Percentiles rank a stretch among this genome's conserved stretches.
Evolutionary conservation across 2,329 filamentous ascomycete genomes (phyloP).

Genomic region (Colletotrichum simmondsii): DNA sequence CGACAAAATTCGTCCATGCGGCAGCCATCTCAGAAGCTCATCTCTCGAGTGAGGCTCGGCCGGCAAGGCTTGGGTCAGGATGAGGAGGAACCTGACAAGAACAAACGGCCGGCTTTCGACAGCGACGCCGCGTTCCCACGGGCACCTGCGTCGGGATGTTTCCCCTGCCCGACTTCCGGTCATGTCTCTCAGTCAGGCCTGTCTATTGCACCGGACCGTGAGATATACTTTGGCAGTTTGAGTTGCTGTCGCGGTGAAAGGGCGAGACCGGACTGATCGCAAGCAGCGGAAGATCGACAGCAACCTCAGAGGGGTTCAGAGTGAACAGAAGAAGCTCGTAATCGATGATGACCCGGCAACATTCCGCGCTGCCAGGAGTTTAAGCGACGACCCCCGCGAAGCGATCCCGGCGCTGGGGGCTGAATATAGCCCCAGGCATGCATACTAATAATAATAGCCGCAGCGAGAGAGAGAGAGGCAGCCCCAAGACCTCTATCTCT

Average conservation of each 20-base stretch:
- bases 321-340: not conserved
- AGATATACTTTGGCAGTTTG: not conserved
- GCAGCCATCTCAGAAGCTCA: slow-evolving; percentile 2
- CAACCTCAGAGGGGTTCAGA: not conserved
- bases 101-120: not conserved
- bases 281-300: not conserved
- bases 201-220: not conserved
- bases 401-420: slow-evolving; percentile 1
- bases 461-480: not conserved
- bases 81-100: not conserved
- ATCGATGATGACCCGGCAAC: not conserved
- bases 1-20: not conserved
- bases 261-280: not conserved
- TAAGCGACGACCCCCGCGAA: not conserved
- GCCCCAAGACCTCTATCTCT: not conserved
- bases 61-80: not conserved
- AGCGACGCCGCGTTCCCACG: not conserved
- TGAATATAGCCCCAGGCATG: slow-evolving; percentile 11
- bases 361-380: not conserved
- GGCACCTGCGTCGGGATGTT: not conserved
- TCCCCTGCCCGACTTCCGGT: not conserved
- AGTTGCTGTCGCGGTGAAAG: not conserved
- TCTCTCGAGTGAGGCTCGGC: not conserved
- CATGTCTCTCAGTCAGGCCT: not conserved
- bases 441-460: slow-evolving; percentile 3